phyloP scores from a whole-genome alignment of 2,329 filamentous ascomycete species.

The Aspergillus floridensis region DNA sequence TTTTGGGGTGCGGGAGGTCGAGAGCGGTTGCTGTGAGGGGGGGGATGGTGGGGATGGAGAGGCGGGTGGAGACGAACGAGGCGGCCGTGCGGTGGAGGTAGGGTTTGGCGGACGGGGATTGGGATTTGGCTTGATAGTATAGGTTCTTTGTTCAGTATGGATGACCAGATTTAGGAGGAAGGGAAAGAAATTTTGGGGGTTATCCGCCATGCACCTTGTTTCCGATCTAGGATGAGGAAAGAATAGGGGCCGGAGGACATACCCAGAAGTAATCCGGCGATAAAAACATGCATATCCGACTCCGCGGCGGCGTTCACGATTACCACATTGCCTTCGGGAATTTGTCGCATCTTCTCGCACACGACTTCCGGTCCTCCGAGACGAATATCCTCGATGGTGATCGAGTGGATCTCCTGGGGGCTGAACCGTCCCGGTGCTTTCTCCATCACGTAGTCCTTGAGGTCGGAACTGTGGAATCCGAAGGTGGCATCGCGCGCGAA shows the following conservation, averaged over 20 bases:
- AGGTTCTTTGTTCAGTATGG: too few relatives aligned
- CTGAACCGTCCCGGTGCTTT: constrained; percentile 49
- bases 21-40: constrained; percentile 46
- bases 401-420: constrained; percentile 41
- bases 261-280: constrained; percentile 48
- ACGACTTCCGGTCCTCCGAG: constrained; percentile 46
- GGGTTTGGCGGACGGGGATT: constrained; percentile 25
- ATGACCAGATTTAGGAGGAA: not conserved
- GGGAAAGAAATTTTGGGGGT: too few relatives aligned
- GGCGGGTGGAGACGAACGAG: constrained; percentile 49
- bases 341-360: constrained; percentile 38
- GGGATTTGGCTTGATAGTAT: not conserved
- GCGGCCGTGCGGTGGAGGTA: constrained; percentile 50
- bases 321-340: constrained; percentile 43
- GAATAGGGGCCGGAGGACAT: not conserved
- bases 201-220: too few relatives aligned
- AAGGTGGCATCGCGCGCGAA: constrained; percentile 60
- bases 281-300: constrained; percentile 56
- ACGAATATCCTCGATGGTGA: constrained; percentile 51
- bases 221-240: not conserved
- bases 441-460: constrained; percentile 54
- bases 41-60: constrained; percentile 53
- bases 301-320: constrained; percentile 55
- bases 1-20: constrained; percentile 41
- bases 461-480: constrained; percentile 55